phyloP scores from a whole-genome alignment of 257 asterid genomes.

The Solanum chmielewskii region DNA sequence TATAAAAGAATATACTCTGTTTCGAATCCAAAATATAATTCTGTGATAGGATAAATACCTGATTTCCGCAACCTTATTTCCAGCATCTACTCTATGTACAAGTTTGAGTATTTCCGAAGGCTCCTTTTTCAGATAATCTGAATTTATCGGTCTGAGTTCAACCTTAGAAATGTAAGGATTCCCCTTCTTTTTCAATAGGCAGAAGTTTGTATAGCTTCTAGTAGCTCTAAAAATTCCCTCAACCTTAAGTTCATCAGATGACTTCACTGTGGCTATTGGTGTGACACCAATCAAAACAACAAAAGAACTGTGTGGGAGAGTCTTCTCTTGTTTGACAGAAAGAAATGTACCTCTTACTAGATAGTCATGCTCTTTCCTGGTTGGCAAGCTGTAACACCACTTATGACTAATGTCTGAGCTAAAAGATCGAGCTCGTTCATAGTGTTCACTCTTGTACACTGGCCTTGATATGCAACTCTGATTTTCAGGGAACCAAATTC shows the following conservation, averaged over 20 bases:
- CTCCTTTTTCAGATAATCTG: slow-evolving; percentile 21
- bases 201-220: slow-evolving; percentile 30
- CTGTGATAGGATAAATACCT: slow-evolving; percentile 16
- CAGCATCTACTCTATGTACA: slow-evolving; percentile 36
- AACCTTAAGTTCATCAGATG: neutral
- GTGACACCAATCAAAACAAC: slow-evolving; percentile 32
- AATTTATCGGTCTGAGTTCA: slow-evolving; percentile 30
- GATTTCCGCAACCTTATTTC: slow-evolving; percentile 20
- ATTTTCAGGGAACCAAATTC: slow-evolving; percentile 27
- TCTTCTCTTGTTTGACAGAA: slow-evolving; percentile 16
- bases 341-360: slow-evolving; percentile 43
- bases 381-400: slow-evolving; percentile 43
- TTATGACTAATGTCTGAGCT: slow-evolving; percentile 19
- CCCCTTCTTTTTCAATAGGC: slow-evolving; percentile 31
- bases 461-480: slow-evolving; percentile 21
- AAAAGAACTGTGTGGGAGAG: slow-evolving; percentile 14
- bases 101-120: slow-evolving; percentile 28
- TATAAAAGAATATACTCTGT: neutral
- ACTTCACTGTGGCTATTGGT: slow-evolving; percentile 23
- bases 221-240: slow-evolving; percentile 43
- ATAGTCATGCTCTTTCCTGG: slow-evolving; percentile 27
- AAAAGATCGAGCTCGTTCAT: slow-evolving; percentile 25
- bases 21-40: neutral
- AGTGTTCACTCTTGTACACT: slow-evolving; percentile 7
- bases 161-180: slow-evolving; percentile 35